Conservation (phyloP, 345 rosid species). For the Bretschneidera sinensis region DNA sequence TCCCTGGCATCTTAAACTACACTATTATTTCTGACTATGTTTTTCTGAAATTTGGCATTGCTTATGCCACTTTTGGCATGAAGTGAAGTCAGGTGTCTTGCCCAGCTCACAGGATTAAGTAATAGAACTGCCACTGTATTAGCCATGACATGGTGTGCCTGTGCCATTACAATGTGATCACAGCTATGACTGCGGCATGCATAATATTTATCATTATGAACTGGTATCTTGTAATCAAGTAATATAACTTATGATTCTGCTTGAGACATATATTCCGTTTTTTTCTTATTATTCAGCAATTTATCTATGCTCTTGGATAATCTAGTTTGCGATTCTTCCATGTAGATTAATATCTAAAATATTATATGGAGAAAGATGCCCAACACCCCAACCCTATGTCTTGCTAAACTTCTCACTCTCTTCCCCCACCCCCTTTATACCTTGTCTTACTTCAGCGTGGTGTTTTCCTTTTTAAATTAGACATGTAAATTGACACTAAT, state of each 20-base stretch:
- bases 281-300: too few relatives aligned
- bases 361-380: too few relatives aligned
- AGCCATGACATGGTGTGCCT: background rate
- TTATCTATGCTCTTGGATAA: background rate
- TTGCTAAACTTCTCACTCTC: too few relatives aligned
- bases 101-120: background rate
- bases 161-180: background rate
- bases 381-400: too few relatives aligned
- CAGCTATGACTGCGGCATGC: background rate
- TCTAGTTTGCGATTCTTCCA: background rate
- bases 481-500: background rate
- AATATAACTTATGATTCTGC: too few relatives aligned
- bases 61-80: background rate
- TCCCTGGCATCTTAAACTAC: background rate
- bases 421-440: too few relatives aligned
- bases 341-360: too few relatives aligned
- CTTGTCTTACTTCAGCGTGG: background rate
- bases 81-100: background rate
- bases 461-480: slow-evolving; percentile 2
- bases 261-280: too few relatives aligned
- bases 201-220: background rate
- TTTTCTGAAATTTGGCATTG: background rate
- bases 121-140: background rate
- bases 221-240: background rate
- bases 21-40: background rate